Conservation (phyloP, 2,329 filamentous ascomycete genomes). For the Cryphonectria parasitica region DNA sequence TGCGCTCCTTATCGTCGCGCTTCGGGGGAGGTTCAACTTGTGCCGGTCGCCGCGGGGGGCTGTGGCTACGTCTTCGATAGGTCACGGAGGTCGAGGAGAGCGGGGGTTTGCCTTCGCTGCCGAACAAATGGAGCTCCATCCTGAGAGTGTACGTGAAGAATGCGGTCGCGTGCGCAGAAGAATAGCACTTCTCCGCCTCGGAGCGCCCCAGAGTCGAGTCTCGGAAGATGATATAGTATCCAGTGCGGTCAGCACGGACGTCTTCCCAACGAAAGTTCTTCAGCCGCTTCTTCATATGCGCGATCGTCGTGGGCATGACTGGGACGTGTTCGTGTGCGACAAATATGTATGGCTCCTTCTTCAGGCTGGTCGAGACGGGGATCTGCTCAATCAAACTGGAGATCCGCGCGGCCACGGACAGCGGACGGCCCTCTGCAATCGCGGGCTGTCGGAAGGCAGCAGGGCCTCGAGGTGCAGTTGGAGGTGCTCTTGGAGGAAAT, state of each 20-base stretch:
- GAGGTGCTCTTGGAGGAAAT: slow-evolving; percentile 67
- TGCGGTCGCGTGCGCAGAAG: slow-evolving; percentile 75
- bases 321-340: slow-evolving; percentile 87
- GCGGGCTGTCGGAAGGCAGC: slow-evolving; percentile 55
- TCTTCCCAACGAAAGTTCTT: slow-evolving; percentile 82
- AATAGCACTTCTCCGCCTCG: slow-evolving; percentile 81
- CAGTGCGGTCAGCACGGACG: slow-evolving; percentile 80
- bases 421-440: slow-evolving; percentile 30
- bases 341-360: slow-evolving; percentile 85
- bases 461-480: slow-evolving; percentile 85
- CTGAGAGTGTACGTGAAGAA: slow-evolving; percentile 92
- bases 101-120: slow-evolving; percentile 39
- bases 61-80: slow-evolving; percentile 41
- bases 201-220: slow-evolving; percentile 75
- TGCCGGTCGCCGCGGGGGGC: slow-evolving; percentile 40
- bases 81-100: slow-evolving; percentile 33
- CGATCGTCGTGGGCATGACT: slow-evolving; percentile 80
- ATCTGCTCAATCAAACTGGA: slow-evolving; percentile 30
- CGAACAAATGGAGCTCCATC: slow-evolving; percentile 73
- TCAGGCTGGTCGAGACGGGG: slow-evolving; percentile 66
- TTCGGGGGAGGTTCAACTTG: slow-evolving; percentile 53
- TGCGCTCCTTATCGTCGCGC: slow-evolving; percentile 68
- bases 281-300: slow-evolving; percentile 87
- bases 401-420: slow-evolving; percentile 23
- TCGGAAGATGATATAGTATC: slow-evolving; percentile 91